phyloP scores from a whole-genome alignment of 2,329 filamentous ascomycete genomes.

The Microdochium paspali region DNA sequence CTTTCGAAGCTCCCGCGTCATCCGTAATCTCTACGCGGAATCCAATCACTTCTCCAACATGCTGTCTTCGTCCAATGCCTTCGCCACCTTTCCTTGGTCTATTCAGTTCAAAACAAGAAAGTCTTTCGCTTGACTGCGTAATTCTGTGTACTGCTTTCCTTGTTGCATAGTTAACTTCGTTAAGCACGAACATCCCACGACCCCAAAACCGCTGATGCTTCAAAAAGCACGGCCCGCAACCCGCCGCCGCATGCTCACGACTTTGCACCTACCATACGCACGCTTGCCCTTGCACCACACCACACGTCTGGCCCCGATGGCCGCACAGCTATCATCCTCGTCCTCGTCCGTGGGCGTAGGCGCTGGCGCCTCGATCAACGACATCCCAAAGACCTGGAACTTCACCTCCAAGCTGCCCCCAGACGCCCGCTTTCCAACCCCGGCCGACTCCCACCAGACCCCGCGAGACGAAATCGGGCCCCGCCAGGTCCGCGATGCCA shows the following conservation, averaged over 20 bases:
- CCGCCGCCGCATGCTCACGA: not conserved
- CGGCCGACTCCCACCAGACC: conserved; percentile 70
- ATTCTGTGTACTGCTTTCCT: no score
- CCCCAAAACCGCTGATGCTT: not conserved
- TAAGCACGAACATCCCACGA: not conserved
- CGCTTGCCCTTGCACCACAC: not conserved
- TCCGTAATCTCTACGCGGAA: not conserved
- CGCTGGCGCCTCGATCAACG: conserved; percentile 27
- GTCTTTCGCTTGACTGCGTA: no score
- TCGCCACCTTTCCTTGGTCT: not conserved
- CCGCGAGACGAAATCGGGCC: conserved; percentile 69
- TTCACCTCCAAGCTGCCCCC: conserved; percentile 62
- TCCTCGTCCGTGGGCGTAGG: conserved; percentile 17
- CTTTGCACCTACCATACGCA: not conserved
- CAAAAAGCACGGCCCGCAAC: not conserved
- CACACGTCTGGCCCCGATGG: conserved; percentile 18
- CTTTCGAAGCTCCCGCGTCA: not conserved
- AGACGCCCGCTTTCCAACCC: conserved; percentile 71
- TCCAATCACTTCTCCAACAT: not conserved
- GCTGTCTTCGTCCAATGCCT: not conserved
- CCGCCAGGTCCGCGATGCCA: conserved; percentile 72
- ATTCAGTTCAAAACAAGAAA: not conserved
- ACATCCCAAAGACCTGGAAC: conserved; percentile 56
- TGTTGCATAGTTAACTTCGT: no score
- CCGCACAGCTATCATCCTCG: conserved; percentile 21